Conservation (phyloP, 305 asterid species). For the Solanum chacoense region DNA sequence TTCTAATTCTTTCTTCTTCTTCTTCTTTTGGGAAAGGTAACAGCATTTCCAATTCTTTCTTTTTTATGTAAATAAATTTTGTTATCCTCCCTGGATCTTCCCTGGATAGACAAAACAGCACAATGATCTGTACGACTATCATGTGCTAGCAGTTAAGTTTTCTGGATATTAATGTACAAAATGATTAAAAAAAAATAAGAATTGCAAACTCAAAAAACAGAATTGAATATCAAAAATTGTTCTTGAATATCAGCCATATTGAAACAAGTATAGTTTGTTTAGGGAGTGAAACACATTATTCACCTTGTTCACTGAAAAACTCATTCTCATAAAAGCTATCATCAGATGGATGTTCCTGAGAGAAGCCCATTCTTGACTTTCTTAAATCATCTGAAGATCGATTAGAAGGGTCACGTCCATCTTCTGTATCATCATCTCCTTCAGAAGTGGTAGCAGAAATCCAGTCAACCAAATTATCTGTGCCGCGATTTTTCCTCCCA, state of each 20-base stretch:
- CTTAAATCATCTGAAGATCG: slow-evolving; percentile 67
- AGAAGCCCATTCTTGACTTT: slow-evolving; percentile 78
- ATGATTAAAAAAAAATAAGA: not conserved
- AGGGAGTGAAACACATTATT: not conserved
- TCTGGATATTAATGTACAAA: not conserved
- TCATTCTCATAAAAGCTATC: slow-evolving; percentile 63
- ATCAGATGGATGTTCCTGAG: slow-evolving; percentile 67
- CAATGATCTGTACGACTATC: not conserved
- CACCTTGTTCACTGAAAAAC: slow-evolving; percentile 68
- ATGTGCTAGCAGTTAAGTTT: not conserved
- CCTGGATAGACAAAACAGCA: not conserved
- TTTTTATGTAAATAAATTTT: not conserved
- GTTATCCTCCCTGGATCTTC: not conserved
- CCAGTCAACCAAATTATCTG: slow-evolving; percentile 78
- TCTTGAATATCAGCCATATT: not conserved
- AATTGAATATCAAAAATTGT: not conserved
- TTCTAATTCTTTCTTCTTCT: not conserved
- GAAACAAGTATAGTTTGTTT: not conserved
- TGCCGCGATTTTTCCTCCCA: slow-evolving; percentile 76
- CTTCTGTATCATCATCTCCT: slow-evolving; percentile 76
- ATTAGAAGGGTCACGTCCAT: slow-evolving; percentile 57
- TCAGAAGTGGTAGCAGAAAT: slow-evolving; percentile 66
- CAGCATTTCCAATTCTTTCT: not conserved
- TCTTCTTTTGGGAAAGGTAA: not conserved
- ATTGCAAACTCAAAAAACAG: not conserved